Percentiles rank a stretch among this genome's conserved stretches.
These are phyloP conservation scores for Glarea lozoyensis DNA, from an alignment of 495 filamentous ascomycete genomes.

Conservation along the genomic window DNA sequence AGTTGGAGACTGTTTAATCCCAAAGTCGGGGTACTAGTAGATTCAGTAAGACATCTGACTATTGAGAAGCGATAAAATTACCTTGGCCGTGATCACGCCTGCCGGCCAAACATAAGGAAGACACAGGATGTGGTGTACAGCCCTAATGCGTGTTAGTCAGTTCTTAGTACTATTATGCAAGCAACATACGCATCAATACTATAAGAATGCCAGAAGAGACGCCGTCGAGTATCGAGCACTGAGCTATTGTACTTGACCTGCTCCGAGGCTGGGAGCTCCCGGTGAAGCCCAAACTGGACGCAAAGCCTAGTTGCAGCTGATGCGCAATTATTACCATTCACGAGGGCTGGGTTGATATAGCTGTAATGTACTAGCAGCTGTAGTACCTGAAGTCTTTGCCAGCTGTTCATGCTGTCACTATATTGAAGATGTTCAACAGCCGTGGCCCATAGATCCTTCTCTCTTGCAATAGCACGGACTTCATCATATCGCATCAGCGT, in stretches of 20 bases:
- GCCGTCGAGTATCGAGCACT: neutral
- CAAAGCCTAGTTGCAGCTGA: neutral
- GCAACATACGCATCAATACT: neutral
- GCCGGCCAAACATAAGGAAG: neutral
- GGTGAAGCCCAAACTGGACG: neutral
- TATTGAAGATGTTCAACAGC: neutral
- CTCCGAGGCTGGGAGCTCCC: neutral
- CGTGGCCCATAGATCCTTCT: neutral
- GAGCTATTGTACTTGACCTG: neutral
- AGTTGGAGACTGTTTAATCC: neutral
- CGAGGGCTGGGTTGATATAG: neutral
- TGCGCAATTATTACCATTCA: neutral
- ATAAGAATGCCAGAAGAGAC: neutral
- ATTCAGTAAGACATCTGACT: neutral
- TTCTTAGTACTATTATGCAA: neutral
- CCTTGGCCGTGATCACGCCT: neutral
- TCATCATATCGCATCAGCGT: neutral
- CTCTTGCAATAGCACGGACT: neutral
- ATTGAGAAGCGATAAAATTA: no score
- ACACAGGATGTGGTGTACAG: neutral
- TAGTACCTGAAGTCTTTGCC: neutral
- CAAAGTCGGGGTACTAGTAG: neutral
- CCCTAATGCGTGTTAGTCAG: neutral
- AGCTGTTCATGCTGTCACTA: neutral
- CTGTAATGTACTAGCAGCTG: neutral